A percentile compares a stretch with the other conserved stretches of the same genome.
These are phyloP conservation scores for Leptographium galeiforme DNA, from an alignment of 2,329 filamentous ascomycete species.

Conservation along the genomic window DNA sequence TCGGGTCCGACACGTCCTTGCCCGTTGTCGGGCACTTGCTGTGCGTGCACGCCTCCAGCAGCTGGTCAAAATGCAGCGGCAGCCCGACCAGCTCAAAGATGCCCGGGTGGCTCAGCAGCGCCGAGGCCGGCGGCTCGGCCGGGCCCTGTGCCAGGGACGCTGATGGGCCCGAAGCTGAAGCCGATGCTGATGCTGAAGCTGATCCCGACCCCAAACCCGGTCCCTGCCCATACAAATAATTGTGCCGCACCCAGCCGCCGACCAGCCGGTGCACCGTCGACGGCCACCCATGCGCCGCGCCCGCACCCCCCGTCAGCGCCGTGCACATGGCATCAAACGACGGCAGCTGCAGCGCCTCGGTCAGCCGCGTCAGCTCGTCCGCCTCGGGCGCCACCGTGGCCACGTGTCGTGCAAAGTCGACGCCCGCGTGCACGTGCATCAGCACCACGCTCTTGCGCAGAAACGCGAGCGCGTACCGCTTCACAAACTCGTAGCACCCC, in stretches of 20 bases:
- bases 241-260: slow-evolving; percentile 60
- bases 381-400: slow-evolving; percentile 44
- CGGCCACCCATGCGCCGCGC: slow-evolving; percentile 35
- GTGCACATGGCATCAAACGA: slow-evolving; percentile 66
- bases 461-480: slow-evolving; percentile 80
- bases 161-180: too few relatives aligned
- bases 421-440: slow-evolving; percentile 74
- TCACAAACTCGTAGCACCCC: slow-evolving; percentile 47
- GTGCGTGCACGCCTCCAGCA: slow-evolving; percentile 84
- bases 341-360: slow-evolving; percentile 61
- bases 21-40: slow-evolving; percentile 77
- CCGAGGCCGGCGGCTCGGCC: slow-evolving; percentile 21
- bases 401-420: slow-evolving; percentile 67
- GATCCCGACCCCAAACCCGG: too few relatives aligned
- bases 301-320: slow-evolving; percentile 32
- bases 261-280: slow-evolving; percentile 30
- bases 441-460: slow-evolving; percentile 75
- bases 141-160: too few relatives aligned
- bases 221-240: slow-evolving; percentile 16
- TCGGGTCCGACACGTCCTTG: slow-evolving; percentile 81
- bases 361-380: slow-evolving; percentile 72
- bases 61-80: slow-evolving; percentile 78
- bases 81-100: slow-evolving; percentile 92
- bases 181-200: neutral
- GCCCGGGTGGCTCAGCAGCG: slow-evolving; percentile 60